phyloP scores from a whole-genome alignment of 2,329 filamentous ascomycete genomes.

The Xenosphaeropsis pyriputrescens region DNA sequence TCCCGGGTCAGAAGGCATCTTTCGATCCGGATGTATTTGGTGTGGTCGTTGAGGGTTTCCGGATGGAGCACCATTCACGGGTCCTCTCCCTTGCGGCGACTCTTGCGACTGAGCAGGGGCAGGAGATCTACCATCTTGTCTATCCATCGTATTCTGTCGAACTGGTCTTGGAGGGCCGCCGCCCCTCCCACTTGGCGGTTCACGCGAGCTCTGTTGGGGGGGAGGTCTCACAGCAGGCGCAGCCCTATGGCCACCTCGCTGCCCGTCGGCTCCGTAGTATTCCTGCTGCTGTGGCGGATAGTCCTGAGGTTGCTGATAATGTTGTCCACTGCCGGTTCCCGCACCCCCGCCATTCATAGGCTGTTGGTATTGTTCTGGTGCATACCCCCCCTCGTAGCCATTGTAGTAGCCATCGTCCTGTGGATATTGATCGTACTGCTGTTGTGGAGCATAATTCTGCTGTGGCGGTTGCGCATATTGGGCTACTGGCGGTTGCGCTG shows the following conservation, averaged over 20 bases:
- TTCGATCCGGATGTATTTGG: too few species aligned
- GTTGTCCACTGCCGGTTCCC: conserved; percentile 9
- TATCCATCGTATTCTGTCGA: conserved; percentile 3
- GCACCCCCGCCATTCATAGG: conserved; percentile 11
- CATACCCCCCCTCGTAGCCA: conserved; percentile 6
- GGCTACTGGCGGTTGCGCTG: conserved; percentile 11
- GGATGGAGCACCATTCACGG: too few species aligned
- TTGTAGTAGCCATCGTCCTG: conserved; percentile 15
- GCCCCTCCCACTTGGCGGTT: too few species aligned
- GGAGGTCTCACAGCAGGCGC: conserved; percentile 1
- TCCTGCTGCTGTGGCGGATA: conserved; percentile 15
- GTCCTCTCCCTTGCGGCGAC: too few species aligned
- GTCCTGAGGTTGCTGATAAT: neutral
- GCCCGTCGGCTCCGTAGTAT: conserved; percentile 12
- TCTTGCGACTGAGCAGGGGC: neutral
- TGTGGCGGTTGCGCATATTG: conserved; percentile 10
- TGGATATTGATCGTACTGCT: conserved; percentile 24
- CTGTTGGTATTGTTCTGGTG: conserved; percentile 5
- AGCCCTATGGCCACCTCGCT: conserved; percentile 9
- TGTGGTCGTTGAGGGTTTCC: too few species aligned
- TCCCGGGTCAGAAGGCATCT: too few species aligned
- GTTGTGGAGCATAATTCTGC: conserved; percentile 49
- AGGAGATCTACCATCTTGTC: neutral
- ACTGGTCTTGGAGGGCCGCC: conserved; percentile 10
- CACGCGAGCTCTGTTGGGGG: too few species aligned